Evolutionary conservation across 192 early-diverging fungal genomes (phyloP), one percentile per base, ranked within the genome.

Genomic region (Spinellus fusiger): DNA sequence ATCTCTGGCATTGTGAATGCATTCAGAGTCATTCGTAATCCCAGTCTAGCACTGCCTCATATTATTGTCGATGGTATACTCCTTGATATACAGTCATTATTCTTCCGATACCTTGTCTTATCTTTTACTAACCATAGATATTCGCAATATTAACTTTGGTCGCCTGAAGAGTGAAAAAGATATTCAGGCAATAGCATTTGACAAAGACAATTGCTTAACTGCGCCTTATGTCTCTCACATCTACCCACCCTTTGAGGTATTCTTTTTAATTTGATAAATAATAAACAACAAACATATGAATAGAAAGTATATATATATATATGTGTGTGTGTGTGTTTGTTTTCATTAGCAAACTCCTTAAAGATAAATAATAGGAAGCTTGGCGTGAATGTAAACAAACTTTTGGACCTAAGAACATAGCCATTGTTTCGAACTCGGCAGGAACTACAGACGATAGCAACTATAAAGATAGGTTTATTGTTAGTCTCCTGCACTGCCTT

Each of bases 161-260:
- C 54, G 62, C 20, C 71, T 95, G 18, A 78, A 75, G 44, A 54
- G 65, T 13, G 49, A 64, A 1, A 91, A 90, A 2, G 58, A 50
- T 53, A 83, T 95, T 58, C 61, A 69, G 25, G 88, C 83, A 28
- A 66, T 96, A n/a, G 90, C 81, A 4, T 98, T 95, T 71, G 95
- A 98, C 72, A 98, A 98, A 75, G 95, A 98, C 70, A 98, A 98
- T 79, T 95, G 93, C 26, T 68, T 98, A 8, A 93, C 95, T 0
- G 79, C 80, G 16, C 95, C 95, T 3, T 98, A 96, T 61, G 73
- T 73, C 20, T 59, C 77, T 31, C 49, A 79, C 0, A 73, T 94
- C 5, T 75, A 95, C 68, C 80, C 86, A 2, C 79, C 83, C 0
- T 93, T 95, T 70, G 40, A 76, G 46, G 76, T 84, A 71, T 34